Evolutionary conservation across 2,329 filamentous ascomycete species (phyloP).

Genomic region (Neofusicoccum kwambonambiense): DNA sequence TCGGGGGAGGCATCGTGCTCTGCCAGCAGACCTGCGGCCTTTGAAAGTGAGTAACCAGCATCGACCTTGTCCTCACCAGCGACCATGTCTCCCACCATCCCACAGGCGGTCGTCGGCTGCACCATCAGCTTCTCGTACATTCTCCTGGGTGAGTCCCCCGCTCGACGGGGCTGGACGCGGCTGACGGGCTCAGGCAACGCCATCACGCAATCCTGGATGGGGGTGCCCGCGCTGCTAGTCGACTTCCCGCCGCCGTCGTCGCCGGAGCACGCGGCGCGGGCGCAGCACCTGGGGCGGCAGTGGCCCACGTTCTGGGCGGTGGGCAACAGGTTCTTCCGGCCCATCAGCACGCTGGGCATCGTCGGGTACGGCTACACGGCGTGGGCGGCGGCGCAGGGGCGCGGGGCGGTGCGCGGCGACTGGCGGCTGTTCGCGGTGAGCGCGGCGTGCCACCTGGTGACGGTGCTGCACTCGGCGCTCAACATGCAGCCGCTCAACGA

Average conservation of each 20-base stretch:
- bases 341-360: constrained; percentile 51
- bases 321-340: constrained; percentile 52
- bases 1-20: neutral
- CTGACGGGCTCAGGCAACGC: constrained; percentile 44
- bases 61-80: neutral
- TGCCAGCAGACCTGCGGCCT: neutral
- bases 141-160: constrained; percentile 41
- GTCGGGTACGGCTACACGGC: constrained; percentile 49
- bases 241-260: constrained; percentile 45
- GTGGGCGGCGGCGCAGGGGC: constrained; percentile 35
- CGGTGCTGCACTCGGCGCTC: constrained; percentile 49
- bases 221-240: constrained; percentile 49
- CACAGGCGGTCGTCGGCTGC: constrained; percentile 44
- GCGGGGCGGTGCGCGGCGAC: constrained; percentile 33
- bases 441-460: constrained; percentile 47
- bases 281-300: constrained; percentile 48
- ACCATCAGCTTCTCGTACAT: constrained; percentile 52
- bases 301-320: constrained; percentile 54
- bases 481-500: constrained; percentile 55
- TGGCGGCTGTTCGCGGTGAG: constrained; percentile 47
- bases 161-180: neutral
- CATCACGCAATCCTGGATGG: constrained; percentile 55
- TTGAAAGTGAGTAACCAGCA: neutral
- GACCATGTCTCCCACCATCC: constrained; percentile 34
- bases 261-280: constrained; percentile 42